A percentile compares a stretch with the other conserved stretches of the same genome.
phyloP scores from a whole-genome alignment of 2,329 filamentous ascomycete genomes.

The Anthostomella pinea region DNA sequence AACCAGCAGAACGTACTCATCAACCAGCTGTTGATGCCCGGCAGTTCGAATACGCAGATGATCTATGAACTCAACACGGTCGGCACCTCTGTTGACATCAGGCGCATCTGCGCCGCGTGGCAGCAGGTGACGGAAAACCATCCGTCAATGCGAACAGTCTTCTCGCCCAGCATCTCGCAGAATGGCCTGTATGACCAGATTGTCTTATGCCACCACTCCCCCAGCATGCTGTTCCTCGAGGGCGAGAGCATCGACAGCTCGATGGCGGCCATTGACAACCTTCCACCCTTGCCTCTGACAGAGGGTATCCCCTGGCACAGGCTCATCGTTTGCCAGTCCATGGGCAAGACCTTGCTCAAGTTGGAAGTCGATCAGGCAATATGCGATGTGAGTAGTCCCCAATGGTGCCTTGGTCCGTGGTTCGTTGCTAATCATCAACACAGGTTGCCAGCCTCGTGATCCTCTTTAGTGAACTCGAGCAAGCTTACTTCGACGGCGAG shows the following conservation, averaged over 20 bases:
- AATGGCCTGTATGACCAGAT: slow-evolving; percentile 50
- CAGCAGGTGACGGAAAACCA: slow-evolving; percentile 45
- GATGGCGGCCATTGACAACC: slow-evolving; percentile 36
- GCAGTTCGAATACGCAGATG: slow-evolving; percentile 42
- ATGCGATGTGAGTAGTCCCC: slow-evolving; percentile 45
- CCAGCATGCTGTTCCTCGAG: slow-evolving; percentile 53
- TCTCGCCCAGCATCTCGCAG: slow-evolving; percentile 48
- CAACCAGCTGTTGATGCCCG: slow-evolving; percentile 40
- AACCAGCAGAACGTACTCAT: slow-evolving; percentile 50
- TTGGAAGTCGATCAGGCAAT: slow-evolving; percentile 50
- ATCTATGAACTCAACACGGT: slow-evolving; percentile 47
- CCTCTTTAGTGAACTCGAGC: slow-evolving; percentile 46
- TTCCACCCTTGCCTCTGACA: slow-evolving; percentile 40
- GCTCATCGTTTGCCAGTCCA: slow-evolving; percentile 47
- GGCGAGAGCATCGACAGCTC: slow-evolving; percentile 38
- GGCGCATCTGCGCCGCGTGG: slow-evolving; percentile 49
- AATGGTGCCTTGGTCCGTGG: too few relatives aligned
- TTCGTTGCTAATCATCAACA: slow-evolving; percentile 6
- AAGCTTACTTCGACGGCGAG: slow-evolving; percentile 41
- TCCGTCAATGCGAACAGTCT: slow-evolving; percentile 47
- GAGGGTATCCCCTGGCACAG: slow-evolving; percentile 46
- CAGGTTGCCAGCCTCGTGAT: slow-evolving; percentile 41
- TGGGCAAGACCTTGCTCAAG: slow-evolving; percentile 44
- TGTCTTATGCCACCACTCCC: slow-evolving; percentile 45
- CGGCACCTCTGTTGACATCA: slow-evolving; percentile 39